These are phyloP conservation scores for Ogataea methanolica DNA, from an alignment of 805 yeast genomes.

Conservation along the genomic window DNA sequence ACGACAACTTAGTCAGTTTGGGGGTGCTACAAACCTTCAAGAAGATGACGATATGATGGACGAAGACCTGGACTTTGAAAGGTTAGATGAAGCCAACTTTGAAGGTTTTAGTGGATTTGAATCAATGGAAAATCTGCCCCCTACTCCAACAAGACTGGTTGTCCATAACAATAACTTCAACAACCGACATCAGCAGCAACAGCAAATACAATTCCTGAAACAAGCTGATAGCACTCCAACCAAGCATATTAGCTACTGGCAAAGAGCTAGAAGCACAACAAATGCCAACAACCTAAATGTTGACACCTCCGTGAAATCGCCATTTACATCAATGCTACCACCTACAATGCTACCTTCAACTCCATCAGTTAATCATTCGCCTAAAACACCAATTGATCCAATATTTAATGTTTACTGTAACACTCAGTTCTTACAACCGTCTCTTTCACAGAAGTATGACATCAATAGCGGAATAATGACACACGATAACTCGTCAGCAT, in stretches of 20 bases:
- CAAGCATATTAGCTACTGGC: slow-evolving; percentile 18
- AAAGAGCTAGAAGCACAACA: slow-evolving; percentile 15
- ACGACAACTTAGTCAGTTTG: neutral
- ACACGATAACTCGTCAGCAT: slow-evolving; percentile 9
- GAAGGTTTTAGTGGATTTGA: slow-evolving; percentile 22
- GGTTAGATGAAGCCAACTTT: slow-evolving; percentile 24
- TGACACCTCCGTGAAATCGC: neutral
- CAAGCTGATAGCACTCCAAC: slow-evolving; percentile 12
- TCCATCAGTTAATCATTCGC: slow-evolving; percentile 12
- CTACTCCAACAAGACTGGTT: slow-evolving; percentile 39
- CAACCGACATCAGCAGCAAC: no score
- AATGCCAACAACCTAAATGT: slow-evolving; percentile 7
- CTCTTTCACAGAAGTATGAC: neutral
- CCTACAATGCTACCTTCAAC: slow-evolving; percentile 3
- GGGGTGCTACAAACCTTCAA: neutral
- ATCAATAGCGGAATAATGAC: no score
- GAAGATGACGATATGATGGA: slow-evolving; percentile 19
- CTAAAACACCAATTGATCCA: slow-evolving; percentile 27
- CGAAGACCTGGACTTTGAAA: slow-evolving; percentile 25
- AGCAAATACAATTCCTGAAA: neutral
- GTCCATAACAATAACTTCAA: slow-evolving; percentile 1
- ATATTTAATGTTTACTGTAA: slow-evolving; percentile 9
- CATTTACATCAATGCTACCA: slow-evolving; percentile 17
- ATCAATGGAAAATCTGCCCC: slow-evolving; percentile 29
- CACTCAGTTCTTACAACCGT: neutral